Evolutionary conservation across 768 basidiomycete species (phyloP).

Genomic region (Xerocomus spinulosus): DNA sequence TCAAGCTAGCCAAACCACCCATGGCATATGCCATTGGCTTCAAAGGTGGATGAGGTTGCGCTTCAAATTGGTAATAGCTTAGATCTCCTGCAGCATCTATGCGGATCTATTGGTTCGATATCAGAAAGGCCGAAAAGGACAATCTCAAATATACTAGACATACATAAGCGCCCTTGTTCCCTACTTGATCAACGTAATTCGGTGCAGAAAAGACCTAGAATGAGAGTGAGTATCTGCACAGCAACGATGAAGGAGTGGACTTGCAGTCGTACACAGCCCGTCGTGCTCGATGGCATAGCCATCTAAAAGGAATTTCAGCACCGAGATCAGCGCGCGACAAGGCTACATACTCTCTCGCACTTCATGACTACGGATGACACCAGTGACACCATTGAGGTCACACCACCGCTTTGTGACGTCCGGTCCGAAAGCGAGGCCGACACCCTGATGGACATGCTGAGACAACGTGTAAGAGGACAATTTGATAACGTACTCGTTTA

Average conservation of each 20-base stretch:
- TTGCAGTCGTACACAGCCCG: constrained; percentile 88
- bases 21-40: constrained; percentile 90
- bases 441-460: constrained; percentile 56
- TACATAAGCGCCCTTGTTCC: constrained; percentile 91
- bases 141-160: constrained; percentile 22
- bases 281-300: constrained; percentile 95
- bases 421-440: constrained; percentile 94
- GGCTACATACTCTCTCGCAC: constrained; percentile 73
- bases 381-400: constrained; percentile 76
- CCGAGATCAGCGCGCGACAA: not conserved
- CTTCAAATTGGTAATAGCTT: constrained; percentile 78
- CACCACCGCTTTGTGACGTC: constrained; percentile 92
- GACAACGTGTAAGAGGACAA: constrained; percentile 6
- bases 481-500: constrained; percentile 68
- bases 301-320: constrained; percentile 38
- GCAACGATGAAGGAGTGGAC: constrained; percentile 12
- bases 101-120: constrained; percentile 51
- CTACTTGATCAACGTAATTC: constrained; percentile 89
- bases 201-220: constrained; percentile 87
- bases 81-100: constrained; percentile 74
- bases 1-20: constrained; percentile 59
- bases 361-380: constrained; percentile 93
- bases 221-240: constrained; percentile 9
- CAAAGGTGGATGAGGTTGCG: constrained; percentile 82
- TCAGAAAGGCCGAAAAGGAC: constrained; percentile 8